These are phyloP conservation scores for Peronospora tabacina DNA, from an alignment of 352 stramenopile species.

Conservation along the genomic window DNA sequence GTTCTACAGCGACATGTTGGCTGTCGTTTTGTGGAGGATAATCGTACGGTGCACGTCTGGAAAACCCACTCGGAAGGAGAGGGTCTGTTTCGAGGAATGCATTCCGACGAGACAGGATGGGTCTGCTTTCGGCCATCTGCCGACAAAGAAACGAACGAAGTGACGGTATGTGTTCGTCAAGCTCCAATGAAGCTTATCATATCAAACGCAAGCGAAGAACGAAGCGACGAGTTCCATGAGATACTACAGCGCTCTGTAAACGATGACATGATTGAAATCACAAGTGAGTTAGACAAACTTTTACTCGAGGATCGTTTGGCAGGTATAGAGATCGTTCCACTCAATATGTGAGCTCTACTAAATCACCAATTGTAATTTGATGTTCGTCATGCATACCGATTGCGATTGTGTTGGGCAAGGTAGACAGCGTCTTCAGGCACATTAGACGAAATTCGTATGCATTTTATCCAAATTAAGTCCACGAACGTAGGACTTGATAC, in stretches of 20 bases:
- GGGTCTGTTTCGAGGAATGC: conserved; percentile 26
- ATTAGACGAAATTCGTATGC: no score
- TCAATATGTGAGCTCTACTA: no score
- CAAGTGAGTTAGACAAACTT: conserved; percentile 13
- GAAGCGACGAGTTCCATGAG: conserved; percentile 6
- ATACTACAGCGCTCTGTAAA: conserved; percentile 13
- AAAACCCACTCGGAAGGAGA: conserved; percentile 33
- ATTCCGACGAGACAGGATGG: conserved; percentile 50
- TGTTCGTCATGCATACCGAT: no score
- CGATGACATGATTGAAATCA: conserved; percentile 18
- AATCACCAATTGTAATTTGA: no score
- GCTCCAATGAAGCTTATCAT: conserved; percentile 1
- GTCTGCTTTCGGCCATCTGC: conserved; percentile 23
- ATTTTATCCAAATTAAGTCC: no score
- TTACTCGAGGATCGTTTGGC: conserved; percentile 19
- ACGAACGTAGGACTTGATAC: no score
- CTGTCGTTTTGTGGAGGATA: conserved; percentile 26
- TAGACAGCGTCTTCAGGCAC: no score
- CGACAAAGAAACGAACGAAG: conserved; percentile 4
- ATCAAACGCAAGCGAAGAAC: not conserved
- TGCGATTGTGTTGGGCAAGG: no score
- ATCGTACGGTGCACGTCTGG: conserved; percentile 44
- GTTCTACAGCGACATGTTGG: conserved; percentile 10
- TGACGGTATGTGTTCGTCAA: conserved; percentile 15
- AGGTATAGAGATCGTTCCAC: conserved; percentile 11